These are phyloP conservation scores for Xylaria sp. DNA, from an alignment of 2,329 filamentous ascomycete species.

Conservation along the genomic window DNA sequence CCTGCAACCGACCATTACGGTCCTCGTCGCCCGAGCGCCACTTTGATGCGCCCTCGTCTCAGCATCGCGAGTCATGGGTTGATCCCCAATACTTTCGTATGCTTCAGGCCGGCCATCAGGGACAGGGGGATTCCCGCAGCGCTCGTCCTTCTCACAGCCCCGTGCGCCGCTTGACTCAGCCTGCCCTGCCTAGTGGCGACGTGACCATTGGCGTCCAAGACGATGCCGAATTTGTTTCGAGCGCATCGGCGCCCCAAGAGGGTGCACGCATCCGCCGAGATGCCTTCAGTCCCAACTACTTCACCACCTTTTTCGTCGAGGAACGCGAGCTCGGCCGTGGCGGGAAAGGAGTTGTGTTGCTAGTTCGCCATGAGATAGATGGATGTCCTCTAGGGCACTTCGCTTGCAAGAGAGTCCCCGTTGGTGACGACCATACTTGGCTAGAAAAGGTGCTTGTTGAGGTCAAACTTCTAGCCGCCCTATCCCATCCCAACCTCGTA, in stretches of 20 bases:
- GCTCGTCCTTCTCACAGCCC: constrained; percentile 54
- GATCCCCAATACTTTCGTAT: constrained; percentile 95
- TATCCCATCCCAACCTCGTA: constrained; percentile 93
- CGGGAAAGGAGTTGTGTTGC: constrained; percentile 90
- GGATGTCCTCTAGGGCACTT: constrained; percentile 87
- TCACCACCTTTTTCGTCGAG: constrained; percentile 90
- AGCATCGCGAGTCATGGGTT: constrained; percentile 71
- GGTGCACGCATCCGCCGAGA: constrained; percentile 79
- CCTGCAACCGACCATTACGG: constrained; percentile 77
- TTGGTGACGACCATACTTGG: constrained; percentile 94
- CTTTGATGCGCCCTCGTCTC: constrained; percentile 53
- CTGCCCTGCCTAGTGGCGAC: constrained; percentile 44
- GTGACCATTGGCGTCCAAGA: constrained; percentile 39
- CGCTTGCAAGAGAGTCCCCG: constrained; percentile 95
- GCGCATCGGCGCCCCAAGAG: constrained; percentile 56
- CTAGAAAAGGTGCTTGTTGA: constrained; percentile 92
- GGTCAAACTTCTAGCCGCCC: constrained; percentile 87
- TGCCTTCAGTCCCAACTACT: constrained; percentile 92
- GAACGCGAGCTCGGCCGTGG: constrained; percentile 85
- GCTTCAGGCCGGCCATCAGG: constrained; percentile 65
- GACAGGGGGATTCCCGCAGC: constrained; percentile 49
- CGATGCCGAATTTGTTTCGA: constrained; percentile 59
- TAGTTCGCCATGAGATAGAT: constrained; percentile 93
- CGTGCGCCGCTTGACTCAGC: constrained; percentile 59
- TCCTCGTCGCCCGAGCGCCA: constrained; percentile 55